Evolutionary conservation across 2,329 filamentous ascomycete species (phyloP), one percentile per base, ranked within the genome.

Genomic region (Alternaria brassicae): DNA sequence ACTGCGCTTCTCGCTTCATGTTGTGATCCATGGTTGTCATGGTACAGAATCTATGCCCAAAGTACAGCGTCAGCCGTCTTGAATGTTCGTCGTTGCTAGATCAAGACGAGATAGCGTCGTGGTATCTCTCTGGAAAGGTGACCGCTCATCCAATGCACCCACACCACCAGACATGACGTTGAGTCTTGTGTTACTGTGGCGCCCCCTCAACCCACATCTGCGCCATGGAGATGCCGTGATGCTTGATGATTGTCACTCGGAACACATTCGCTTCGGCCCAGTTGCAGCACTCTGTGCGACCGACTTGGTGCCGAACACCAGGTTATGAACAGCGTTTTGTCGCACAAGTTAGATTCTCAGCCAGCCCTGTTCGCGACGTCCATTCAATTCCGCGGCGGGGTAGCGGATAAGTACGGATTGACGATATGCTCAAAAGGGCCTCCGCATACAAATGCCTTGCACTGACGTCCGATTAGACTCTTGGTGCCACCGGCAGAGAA

Each of bases 91-190:
- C 58, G 23, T 53, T 34, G 36, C 51, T 44, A 34, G 10, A 53
- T 57, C 51, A 37, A 58, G 44, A 32, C 27, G 47, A 59, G 55
- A 59, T 53, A 56, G 61, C 30, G 59, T 52, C 54, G 47, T 45
- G 39, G 52, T 49, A 52, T 56, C 53, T 56, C 41, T 25, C 21
- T 28, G 39, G 40, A 56, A 41, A 17, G 30, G 52, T 32, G 45
- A 27, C 34, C 49, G 48, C 48, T 32, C 42, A 44, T 50, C 65
- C 63, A 66, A 66, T 68, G 49, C 63, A 56, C 63, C 44, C 17
- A 59, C 61, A 62, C 62, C 65, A 62, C 28, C 53, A 53, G 25
- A 30, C 27, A 40, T 49, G 45, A 48, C 36, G 51, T 53, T 47
- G 49, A 53, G 47, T 53, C 44, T 53, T 32, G 58, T 62, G 56